A percentile compares a stretch with the other conserved stretches of the same genome.
Conservation (phyloP, 192 early-diverging fungal species). For the Entomortierella beljakovae region DNA sequence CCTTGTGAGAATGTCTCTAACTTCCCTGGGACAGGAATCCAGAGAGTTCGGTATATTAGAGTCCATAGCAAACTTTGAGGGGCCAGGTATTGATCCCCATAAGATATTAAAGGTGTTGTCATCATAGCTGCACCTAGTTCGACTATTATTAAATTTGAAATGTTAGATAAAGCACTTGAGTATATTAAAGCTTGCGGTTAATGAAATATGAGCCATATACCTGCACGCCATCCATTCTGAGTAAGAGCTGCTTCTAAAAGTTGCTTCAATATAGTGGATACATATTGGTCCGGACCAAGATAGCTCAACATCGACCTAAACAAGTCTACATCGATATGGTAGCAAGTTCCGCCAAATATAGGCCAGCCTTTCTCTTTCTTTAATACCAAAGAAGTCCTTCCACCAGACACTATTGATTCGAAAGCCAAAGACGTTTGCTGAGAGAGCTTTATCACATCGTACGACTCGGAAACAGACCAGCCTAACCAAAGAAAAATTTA, state of each 20-base stretch:
- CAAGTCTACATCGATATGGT: slow-evolving; percentile 45
- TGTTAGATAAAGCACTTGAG: neutral
- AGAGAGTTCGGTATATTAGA: slow-evolving; percentile 28
- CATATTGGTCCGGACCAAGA: slow-evolving; percentile 37
- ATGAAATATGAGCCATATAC: neutral
- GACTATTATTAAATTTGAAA: slow-evolving; percentile 6
- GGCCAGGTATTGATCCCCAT: slow-evolving; percentile 24
- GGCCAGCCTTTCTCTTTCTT: slow-evolving; percentile 40
- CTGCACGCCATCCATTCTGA: slow-evolving; percentile 39
- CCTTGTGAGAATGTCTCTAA: slow-evolving; percentile 43
- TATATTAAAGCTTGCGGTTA: neutral
- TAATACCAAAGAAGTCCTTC: slow-evolving; percentile 27
- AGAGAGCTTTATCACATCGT: slow-evolving; percentile 40
- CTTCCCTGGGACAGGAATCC: slow-evolving; percentile 44
- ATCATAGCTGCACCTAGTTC: slow-evolving; percentile 50
- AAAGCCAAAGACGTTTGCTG: slow-evolving; percentile 27
- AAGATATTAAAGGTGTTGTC: slow-evolving; percentile 32
- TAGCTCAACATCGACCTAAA: slow-evolving; percentile 31
- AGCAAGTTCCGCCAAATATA: slow-evolving; percentile 28
- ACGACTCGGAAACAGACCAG: slow-evolving; percentile 32
- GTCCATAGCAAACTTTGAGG: slow-evolving; percentile 49
- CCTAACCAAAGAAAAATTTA: slow-evolving; percentile 8
- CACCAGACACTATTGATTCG: slow-evolving; percentile 27
- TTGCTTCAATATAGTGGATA: slow-evolving; percentile 33
- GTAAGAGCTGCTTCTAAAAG: slow-evolving; percentile 29